Conservation (phyloP, 129 eudicot genomes). For the Artemisia tridentata region DNA sequence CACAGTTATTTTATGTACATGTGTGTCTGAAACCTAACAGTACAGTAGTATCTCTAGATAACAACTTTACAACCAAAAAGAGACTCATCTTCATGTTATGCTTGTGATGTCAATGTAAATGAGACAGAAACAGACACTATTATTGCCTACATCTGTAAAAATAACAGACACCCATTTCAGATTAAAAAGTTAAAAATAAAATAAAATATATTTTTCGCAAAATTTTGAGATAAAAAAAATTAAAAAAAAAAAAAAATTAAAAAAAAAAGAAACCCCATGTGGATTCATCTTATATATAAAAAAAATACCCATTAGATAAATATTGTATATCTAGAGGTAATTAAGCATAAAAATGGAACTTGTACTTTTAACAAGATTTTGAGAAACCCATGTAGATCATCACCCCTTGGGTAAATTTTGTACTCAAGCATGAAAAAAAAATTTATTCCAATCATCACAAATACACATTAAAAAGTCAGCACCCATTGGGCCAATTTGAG, state of each 20-base stretch:
- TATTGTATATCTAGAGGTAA: not conserved
- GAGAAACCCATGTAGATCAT: slow-evolving; percentile 1
- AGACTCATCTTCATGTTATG: slow-evolving; percentile 19
- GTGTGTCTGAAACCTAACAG: slow-evolving; percentile 16
- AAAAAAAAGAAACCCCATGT: slow-evolving; percentile 12
- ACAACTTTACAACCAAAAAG: slow-evolving; percentile 27
- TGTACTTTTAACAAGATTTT: not conserved
- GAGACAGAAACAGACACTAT: slow-evolving; percentile 16
- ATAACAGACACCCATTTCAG: slow-evolving; percentile 13
- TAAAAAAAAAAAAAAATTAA: too few relatives aligned
- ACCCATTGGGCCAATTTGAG: not conserved
- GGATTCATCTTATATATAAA: not conserved
- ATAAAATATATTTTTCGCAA: not conserved
- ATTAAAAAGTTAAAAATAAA: not conserved
- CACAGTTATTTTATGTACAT: slow-evolving; percentile 15
- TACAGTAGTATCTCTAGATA: slow-evolving; percentile 22
- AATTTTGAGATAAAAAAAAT: not conserved
- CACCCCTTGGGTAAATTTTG: too few relatives aligned
- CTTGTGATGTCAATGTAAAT: slow-evolving; percentile 26
- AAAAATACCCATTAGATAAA: not conserved
- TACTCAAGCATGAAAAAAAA: too few relatives aligned
- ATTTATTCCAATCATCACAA: not conserved
- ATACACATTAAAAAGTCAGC: not conserved
- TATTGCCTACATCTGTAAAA: slow-evolving; percentile 11
- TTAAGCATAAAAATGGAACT: slow-evolving; percentile 10